phyloP scores from a whole-genome alignment of 352 stramenopile genomes.

The Globisporangium yorkense region DNA sequence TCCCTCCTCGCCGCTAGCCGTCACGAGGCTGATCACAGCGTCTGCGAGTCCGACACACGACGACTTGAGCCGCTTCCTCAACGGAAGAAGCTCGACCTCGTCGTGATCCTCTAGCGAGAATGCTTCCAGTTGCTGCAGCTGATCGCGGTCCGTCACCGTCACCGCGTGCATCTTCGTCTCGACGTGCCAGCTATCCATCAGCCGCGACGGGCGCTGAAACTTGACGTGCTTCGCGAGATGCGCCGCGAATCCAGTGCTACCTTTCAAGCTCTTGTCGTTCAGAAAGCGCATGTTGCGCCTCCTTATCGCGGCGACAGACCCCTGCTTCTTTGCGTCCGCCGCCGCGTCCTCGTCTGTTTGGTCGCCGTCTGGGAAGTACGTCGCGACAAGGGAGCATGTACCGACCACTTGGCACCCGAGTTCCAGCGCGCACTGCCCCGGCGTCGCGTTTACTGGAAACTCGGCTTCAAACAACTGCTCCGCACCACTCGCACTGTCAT shows the following conservation, averaged over 20 bases:
- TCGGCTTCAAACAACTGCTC: constrained; percentile 58
- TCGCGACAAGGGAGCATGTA: constrained; percentile 41
- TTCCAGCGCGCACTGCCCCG: constrained; percentile 64
- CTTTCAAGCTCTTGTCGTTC: constrained; percentile 57
- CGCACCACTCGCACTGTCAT: constrained; percentile 1
- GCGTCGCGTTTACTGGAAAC: constrained; percentile 64
- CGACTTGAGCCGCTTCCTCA: not conserved
- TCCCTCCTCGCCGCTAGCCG: constrained; percentile 38
- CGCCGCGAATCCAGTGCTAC: constrained; percentile 55
- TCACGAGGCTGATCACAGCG: constrained; percentile 22
- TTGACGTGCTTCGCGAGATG: constrained; percentile 66
- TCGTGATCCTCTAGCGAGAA: constrained; percentile 37
- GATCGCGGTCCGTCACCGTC: constrained; percentile 29
- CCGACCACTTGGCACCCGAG: constrained; percentile 62
- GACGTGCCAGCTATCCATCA: constrained; percentile 71
- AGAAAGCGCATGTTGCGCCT: constrained; percentile 41
- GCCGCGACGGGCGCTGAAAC: constrained; percentile 46
- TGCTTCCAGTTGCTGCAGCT: constrained; percentile 33
- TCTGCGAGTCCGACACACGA: not conserved
- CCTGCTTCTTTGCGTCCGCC: constrained; percentile 9
- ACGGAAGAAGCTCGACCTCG: not conserved
- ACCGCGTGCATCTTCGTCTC: constrained; percentile 57
- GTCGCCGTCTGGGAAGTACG: constrained; percentile 23
- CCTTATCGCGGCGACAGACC: constrained; percentile 7
- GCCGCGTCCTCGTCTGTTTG: constrained; percentile 10